Evolutionary conservation across 495 filamentous ascomycete genomes (phyloP).

Genomic region (Lasiosphaeria hispida): DNA sequence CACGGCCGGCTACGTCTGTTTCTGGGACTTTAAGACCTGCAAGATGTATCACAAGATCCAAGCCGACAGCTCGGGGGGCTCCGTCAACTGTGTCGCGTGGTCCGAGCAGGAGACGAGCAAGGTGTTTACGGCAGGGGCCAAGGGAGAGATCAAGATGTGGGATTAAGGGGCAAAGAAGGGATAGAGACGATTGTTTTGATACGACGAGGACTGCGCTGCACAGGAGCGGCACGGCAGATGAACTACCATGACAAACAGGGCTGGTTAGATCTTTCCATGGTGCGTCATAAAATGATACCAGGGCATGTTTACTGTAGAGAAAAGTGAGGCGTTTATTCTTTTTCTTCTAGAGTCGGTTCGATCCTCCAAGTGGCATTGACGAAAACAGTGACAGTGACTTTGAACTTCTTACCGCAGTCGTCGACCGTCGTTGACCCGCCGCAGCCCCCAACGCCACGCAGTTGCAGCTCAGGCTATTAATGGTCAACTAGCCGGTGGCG

Average conservation of each 20-base stretch:
- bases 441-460: too few relatives aligned
- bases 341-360: not conserved
- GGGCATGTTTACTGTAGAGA: not conserved
- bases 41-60: slow-evolving; percentile 97
- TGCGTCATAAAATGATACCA: slow-evolving; percentile 7
- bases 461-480: too few relatives aligned
- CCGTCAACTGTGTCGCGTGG: slow-evolving; percentile 83
- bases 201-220: too few relatives aligned
- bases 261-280: not conserved
- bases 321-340: slow-evolving; percentile 5
- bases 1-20: slow-evolving; percentile 81
- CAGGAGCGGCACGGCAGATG: too few relatives aligned
- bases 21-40: slow-evolving; percentile 99
- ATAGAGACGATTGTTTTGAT: too few relatives aligned
- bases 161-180: slow-evolving; percentile 54
- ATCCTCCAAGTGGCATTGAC: not conserved
- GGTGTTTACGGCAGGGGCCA: slow-evolving; percentile 84
- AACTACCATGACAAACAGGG: too few relatives aligned
- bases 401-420: too few relatives aligned
- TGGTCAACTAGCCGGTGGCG: too few relatives aligned
- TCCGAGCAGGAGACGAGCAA: slow-evolving; percentile 94
- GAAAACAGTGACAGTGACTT: not conserved
- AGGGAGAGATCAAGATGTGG: slow-evolving; percentile 91
- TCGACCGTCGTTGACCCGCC: too few relatives aligned
- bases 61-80: slow-evolving; percentile 62